phyloP scores from a whole-genome alignment of 768 basidiomycete genomes.

The Mycena kentingensis region DNA sequence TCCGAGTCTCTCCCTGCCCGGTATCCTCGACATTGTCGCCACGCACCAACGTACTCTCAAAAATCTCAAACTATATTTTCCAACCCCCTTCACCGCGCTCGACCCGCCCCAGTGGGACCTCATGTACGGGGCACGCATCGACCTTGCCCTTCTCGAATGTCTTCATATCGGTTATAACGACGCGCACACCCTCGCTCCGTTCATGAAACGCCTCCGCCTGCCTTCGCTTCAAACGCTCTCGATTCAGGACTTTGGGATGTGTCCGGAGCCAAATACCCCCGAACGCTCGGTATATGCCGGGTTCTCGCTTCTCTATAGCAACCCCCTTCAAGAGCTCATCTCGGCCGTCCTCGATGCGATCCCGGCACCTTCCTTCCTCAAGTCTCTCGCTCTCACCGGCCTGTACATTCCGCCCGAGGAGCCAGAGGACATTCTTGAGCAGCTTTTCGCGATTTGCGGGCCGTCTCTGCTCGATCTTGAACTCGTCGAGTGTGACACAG shows the following conservation, averaged over 20 bases:
- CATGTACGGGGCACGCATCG: conserved; percentile 4
- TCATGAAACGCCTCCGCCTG: conserved; percentile 8
- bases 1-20: background rate
- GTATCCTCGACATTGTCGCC: conserved; percentile 8
- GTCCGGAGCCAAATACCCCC: conserved; percentile 8
- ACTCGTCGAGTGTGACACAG: background rate
- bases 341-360: conserved; percentile 1
- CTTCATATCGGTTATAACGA: conserved; percentile 11
- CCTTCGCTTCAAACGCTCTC: conserved; percentile 9
- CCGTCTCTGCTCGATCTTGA: background rate
- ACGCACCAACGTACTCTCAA: conserved; percentile 3
- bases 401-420: conserved; percentile 2
- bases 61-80: conserved; percentile 16
- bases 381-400: conserved; percentile 5
- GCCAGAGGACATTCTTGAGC: background rate
- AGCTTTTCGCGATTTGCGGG: background rate
- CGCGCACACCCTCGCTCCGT: conserved; percentile 13
- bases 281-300: background rate
- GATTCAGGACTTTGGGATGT: conserved; percentile 6
- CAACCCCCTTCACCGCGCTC: background rate
- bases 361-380: background rate
- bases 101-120: conserved; percentile 2
- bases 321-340: background rate
- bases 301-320: background rate
- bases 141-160: conserved; percentile 1